Conservation (phyloP, 1,284 basidiomycete species). For the Trametes hirsuta region DNA sequence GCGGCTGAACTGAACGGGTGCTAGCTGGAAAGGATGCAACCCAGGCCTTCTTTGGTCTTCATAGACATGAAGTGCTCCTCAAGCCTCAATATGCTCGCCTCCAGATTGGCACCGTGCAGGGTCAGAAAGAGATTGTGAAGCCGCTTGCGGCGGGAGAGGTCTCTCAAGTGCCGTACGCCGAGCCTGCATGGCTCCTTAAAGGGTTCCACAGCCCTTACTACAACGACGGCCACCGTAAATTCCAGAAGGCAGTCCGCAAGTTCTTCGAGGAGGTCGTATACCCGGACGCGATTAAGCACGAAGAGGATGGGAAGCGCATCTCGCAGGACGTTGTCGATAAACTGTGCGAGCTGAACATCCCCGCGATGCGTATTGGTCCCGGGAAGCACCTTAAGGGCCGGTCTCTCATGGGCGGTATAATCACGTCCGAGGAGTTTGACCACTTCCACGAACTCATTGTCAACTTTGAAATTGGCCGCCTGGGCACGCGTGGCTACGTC, state of each 20-base stretch:
- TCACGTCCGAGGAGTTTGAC: conserved; percentile 90
- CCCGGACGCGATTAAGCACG: conserved; percentile 69
- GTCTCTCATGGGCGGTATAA: conserved; percentile 79
- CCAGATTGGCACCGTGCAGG: conserved; percentile 78
- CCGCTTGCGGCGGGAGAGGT: conserved; percentile 66
- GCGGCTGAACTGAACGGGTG: not conserved
- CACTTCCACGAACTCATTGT: conserved; percentile 86
- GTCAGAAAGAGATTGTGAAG: conserved; percentile 66
- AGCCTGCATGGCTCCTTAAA: conserved; percentile 85
- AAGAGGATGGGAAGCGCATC: conserved; percentile 81
- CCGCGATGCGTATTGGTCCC: conserved; percentile 93
- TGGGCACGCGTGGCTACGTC: conserved; percentile 83
- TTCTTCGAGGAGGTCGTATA: conserved; percentile 68
- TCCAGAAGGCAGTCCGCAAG: conserved; percentile 66
- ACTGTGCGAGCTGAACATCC: conserved; percentile 73
- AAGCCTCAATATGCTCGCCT: conserved; percentile 82
- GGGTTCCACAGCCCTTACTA: conserved; percentile 88
- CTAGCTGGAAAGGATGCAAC: conserved; percentile 84
- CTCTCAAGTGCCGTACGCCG: conserved; percentile 85
- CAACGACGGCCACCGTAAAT: conserved; percentile 68
- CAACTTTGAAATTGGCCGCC: conserved; percentile 84
- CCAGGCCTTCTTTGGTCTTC: conserved; percentile 88
- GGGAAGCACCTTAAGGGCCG: conserved; percentile 89
- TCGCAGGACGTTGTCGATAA: conserved; percentile 77
- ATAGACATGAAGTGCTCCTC: conserved; percentile 84